Evolutionary conservation across 2,329 filamentous ascomycete species (phyloP).

Genomic region (Cercospora janseana): DNA sequence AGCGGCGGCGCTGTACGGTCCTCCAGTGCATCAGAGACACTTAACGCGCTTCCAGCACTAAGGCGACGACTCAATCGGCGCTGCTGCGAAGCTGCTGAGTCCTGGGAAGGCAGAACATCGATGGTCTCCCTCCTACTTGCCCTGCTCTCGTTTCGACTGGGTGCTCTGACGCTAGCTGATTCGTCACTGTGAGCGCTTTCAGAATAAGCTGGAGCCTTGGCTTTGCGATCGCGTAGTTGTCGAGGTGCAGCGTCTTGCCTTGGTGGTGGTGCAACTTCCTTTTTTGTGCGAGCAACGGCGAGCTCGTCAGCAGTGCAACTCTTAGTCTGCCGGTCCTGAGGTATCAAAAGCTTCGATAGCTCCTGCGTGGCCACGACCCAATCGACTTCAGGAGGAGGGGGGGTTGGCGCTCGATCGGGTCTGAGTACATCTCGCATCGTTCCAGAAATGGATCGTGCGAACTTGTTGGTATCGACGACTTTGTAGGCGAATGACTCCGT

Average conservation of each 20-base stretch:
- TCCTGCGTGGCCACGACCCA: constrained; percentile 85
- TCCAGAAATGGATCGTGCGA: constrained; percentile 63
- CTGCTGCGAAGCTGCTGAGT: constrained; percentile 32
- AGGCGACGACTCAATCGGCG: constrained; percentile 31
- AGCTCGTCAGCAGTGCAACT: constrained; percentile 80
- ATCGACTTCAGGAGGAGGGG: constrained; percentile 75
- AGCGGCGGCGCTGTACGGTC: constrained; percentile 25
- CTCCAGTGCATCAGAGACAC: constrained; percentile 29
- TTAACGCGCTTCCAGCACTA: constrained; percentile 36
- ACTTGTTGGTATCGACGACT: constrained; percentile 65
- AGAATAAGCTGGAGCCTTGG: constrained; percentile 25
- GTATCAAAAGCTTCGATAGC: constrained; percentile 78
- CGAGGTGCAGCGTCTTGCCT: constrained; percentile 52
- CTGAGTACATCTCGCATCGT: constrained; percentile 42
- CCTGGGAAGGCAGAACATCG: constrained; percentile 36
- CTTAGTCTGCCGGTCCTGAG: constrained; percentile 67
- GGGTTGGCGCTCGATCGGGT: constrained; percentile 52
- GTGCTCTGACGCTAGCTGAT: constrained; percentile 24
- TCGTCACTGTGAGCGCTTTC: constrained; percentile 32
- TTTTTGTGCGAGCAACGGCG: constrained; percentile 48
- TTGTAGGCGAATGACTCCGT: constrained; percentile 86
- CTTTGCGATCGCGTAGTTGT: constrained; percentile 55
- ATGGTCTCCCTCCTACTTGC: constrained; percentile 40
- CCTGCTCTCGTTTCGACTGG: constrained; percentile 26
- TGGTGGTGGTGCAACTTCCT: constrained; percentile 58